These are phyloP conservation scores for Dissophora ornata DNA, from an alignment of 192 early-diverging fungal genomes.

Conservation along the genomic window DNA sequence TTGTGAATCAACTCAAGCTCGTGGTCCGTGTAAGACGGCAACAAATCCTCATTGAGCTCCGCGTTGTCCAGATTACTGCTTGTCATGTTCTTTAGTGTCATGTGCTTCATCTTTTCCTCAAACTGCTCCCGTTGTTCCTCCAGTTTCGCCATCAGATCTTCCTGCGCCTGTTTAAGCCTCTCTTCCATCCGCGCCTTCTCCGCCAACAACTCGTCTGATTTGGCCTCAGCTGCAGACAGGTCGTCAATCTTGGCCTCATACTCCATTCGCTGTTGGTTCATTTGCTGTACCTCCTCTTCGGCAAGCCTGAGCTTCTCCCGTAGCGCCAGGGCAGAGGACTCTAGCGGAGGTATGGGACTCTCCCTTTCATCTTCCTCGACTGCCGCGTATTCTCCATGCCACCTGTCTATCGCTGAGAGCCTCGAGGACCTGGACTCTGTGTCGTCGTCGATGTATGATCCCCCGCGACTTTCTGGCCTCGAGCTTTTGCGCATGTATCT, in stretches of 20 bases:
- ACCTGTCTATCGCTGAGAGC: conserved; percentile 21
- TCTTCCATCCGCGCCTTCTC: conserved; percentile 43
- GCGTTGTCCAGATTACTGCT: conserved; percentile 12
- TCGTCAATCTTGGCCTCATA: conserved; percentile 67
- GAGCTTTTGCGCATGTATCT: conserved; percentile 54
- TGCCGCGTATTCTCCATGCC: conserved; percentile 16
- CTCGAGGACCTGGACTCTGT: conserved; percentile 53
- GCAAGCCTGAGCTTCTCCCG: conserved; percentile 59
- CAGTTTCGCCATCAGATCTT: conserved; percentile 33
- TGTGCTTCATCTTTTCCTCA: conserved; percentile 54
- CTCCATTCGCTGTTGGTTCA: conserved; percentile 62
- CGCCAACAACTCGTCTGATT: conserved; percentile 51
- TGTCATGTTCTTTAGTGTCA: conserved; percentile 25
- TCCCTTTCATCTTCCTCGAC: conserved; percentile 28
- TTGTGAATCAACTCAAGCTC: conserved; percentile 55
- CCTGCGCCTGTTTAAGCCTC: conserved; percentile 25
- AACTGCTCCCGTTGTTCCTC: conserved; percentile 46
- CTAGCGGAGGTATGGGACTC: conserved; percentile 21
- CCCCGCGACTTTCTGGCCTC: conserved; percentile 61
- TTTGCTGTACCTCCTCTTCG: conserved; percentile 64
- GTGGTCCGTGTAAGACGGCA: conserved; percentile 49
- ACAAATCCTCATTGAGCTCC: conserved; percentile 1
- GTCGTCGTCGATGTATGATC: conserved; percentile 51
- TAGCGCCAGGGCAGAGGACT: conserved; percentile 42
- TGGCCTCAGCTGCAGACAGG: conserved; percentile 38